phyloP scores from a whole-genome alignment of 169 alveolate genomes.

The Plasmodium vinckei region DNA sequence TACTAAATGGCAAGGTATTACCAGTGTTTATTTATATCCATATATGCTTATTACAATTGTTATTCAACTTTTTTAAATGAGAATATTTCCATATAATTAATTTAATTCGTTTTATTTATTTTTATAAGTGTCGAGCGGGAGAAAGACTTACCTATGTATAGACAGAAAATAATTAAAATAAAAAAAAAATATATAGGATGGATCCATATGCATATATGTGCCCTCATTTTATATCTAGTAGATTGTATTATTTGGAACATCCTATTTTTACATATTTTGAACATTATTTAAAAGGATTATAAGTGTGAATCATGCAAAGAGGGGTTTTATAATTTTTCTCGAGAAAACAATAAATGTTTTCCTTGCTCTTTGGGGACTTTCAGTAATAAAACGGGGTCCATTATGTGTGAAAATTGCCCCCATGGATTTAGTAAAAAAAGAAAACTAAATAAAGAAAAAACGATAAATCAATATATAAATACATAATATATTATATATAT shows the following conservation, averaged over 20 bases:
- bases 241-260: background rate
- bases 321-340: constrained; percentile 66
- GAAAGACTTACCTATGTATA: constrained; percentile 58
- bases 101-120: constrained; percentile 18
- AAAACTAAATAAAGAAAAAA: background rate
- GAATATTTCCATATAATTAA: background rate
- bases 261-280: too few species aligned
- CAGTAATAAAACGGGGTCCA: constrained; percentile 33
- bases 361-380: constrained; percentile 72
- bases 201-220: background rate
- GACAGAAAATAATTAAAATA: constrained; percentile 8
- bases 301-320: constrained; percentile 59
- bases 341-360: constrained; percentile 49
- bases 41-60: background rate
- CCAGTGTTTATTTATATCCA: background rate
- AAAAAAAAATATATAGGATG: constrained; percentile 1
- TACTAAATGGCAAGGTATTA: constrained; percentile 30
- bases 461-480: background rate
- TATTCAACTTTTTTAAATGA: too few species aligned
- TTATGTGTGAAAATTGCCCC: constrained; percentile 52
- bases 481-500: background rate
- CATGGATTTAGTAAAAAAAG: constrained; percentile 66
- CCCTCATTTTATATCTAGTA: background rate
- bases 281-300: constrained; percentile 9
- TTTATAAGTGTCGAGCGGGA: constrained; percentile 61